phyloP scores from a whole-genome alignment of 805 yeast species.

The Cyberlindnera galapagoensis region DNA sequence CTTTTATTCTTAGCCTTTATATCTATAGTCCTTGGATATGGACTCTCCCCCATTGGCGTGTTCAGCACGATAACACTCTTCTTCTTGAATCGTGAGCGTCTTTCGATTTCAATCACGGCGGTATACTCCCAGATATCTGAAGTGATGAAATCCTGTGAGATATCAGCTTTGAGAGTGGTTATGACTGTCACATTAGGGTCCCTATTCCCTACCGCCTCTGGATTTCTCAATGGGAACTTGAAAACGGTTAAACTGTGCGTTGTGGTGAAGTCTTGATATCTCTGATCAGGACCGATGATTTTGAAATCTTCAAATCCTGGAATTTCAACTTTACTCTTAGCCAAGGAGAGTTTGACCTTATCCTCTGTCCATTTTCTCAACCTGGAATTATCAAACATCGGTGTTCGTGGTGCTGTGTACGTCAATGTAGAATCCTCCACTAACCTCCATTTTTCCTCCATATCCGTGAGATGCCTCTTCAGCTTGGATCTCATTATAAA shows the following conservation, averaged over 20 bases:
- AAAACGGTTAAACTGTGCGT: slow-evolving; percentile 14
- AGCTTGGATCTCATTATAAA: slow-evolving; percentile 7
- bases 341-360: slow-evolving; percentile 16
- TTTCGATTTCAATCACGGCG: slow-evolving; percentile 12
- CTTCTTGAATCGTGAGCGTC: slow-evolving; percentile 6
- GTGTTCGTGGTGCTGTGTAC: slow-evolving; percentile 14
- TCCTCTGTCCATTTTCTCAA: slow-evolving; percentile 10
- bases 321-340: slow-evolving; percentile 14
- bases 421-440: slow-evolving; percentile 12
- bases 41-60: slow-evolving; percentile 4
- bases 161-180: slow-evolving; percentile 13
- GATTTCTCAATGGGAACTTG: slow-evolving; percentile 16
- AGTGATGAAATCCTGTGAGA: slow-evolving; percentile 6
- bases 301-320: too few relatives aligned
- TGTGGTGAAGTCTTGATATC: slow-evolving; percentile 7
- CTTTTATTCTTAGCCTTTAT: slow-evolving; percentile 16
- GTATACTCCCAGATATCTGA: too few relatives aligned
- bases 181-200: slow-evolving; percentile 14
- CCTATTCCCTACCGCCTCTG: slow-evolving; percentile 3
- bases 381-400: slow-evolving; percentile 10
- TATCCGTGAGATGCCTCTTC: slow-evolving; percentile 9
- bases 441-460: slow-evolving; percentile 12
- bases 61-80: slow-evolving; percentile 10
- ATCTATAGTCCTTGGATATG: slow-evolving; percentile 9
- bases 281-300: slow-evolving; percentile 2